Base-by-base conservation (phyloP, 2,329 filamentous ascomycete genomes). In the Paecilomyces fulvus region DNA sequence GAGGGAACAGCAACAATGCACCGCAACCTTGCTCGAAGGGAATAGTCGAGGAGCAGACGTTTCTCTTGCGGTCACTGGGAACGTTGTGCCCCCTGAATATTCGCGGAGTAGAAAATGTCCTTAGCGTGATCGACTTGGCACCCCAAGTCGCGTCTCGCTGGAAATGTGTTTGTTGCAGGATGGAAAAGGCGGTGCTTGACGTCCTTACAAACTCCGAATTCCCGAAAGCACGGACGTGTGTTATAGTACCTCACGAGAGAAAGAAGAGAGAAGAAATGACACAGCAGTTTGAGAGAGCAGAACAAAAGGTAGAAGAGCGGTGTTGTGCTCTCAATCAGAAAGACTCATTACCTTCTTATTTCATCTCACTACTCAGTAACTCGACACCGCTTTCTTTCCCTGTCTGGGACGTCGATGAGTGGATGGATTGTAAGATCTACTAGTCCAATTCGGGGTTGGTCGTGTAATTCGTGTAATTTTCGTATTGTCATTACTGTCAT, bases 41-140 rank as follows among this genome's bases (percentile, higher is more conserved):
- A 9, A 17, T 9, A 43, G 37, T 43, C 37, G 14, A 43, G 37
- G 14, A 43, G 37, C 2, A 17, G 37, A 17, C n/a, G 37, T 43
- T 17, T 43, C n/a, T 43, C 7, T 6, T n/a, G 25, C n/a, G 8
- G n/a, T 20, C 17, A n/a, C 37, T 20, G 37, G 17, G 37, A 43
- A 17, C 59, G 62, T 53, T 52, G 59, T 56, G 58, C 56, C 60
- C 59, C 59, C 59, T 58, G 55, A 53, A 55, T 49, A 52, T 17
- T 10, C 37, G 37, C 37, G 7, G 11, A 43, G 23, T 55, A 51
- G 53, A 53, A 54, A 54, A 58, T 43, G 51, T 51, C 53, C 49
- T 50, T 51, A 56, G 30, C 46, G 52, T 25, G 51, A 25, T 30
- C 37, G 37, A 43, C 37, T 17, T 17, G 37, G n/a, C 37, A 43